Percentiles rank a stretch among this genome's conserved stretches.
These are phyloP conservation scores for Umbelopsis sp. DNA, from an alignment of 192 early-diverging fungal species.

Conservation along the genomic window DNA sequence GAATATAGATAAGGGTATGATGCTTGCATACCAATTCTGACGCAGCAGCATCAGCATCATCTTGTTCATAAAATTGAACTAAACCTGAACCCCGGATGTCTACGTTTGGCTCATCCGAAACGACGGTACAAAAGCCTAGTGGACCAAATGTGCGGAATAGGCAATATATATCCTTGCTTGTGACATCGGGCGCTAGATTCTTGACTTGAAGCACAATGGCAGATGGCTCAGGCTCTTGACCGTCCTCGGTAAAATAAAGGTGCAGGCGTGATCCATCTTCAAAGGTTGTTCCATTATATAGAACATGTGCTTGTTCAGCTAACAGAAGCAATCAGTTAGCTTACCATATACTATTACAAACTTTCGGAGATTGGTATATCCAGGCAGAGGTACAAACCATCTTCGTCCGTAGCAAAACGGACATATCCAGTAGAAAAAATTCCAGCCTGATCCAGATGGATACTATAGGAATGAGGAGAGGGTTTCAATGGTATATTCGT, in stretches of 20 bases:
- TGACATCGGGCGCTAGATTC: conserved; percentile 1
- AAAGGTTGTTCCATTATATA: conserved; percentile 24
- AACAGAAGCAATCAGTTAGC: neutral
- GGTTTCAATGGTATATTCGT: neutral
- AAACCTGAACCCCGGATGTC: conserved; percentile 20
- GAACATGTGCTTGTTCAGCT: conserved; percentile 35
- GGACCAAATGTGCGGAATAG: conserved; percentile 32
- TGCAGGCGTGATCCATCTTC: conserved; percentile 9
- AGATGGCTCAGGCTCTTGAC: conserved; percentile 17
- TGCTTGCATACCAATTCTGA: conserved; percentile 19
- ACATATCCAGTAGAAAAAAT: neutral
- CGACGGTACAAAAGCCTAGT: conserved; percentile 17
- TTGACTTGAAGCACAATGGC: conserved; percentile 29
- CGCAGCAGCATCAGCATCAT: conserved; percentile 25
- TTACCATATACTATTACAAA: neutral
- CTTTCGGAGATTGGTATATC: neutral
- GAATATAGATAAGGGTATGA: neutral
- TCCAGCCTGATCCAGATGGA: neutral
- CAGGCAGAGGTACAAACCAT: neutral
- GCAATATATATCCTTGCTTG: conserved; percentile 11
- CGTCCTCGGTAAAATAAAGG: conserved; percentile 20
- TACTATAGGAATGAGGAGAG: neutral
- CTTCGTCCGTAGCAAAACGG: neutral
- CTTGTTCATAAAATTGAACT: conserved; percentile 32
- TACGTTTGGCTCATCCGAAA: conserved; percentile 10